Evolutionary conservation across 768 basidiomycete genomes (phyloP), one percentile per base, ranked within the genome.

Genomic region (Lactarius vividus): DNA sequence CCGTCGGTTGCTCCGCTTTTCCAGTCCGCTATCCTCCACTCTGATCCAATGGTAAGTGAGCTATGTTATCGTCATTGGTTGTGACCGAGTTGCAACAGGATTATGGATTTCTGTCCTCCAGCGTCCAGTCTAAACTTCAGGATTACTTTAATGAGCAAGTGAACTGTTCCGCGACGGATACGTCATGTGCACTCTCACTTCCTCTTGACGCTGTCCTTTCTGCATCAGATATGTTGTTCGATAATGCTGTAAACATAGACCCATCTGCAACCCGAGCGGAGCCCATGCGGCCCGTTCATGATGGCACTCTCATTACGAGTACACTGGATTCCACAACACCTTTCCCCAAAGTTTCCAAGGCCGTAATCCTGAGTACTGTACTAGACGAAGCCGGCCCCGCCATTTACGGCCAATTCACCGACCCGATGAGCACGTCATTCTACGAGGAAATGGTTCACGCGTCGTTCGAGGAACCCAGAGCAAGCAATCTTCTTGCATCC

Each of bases 11-110:
- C 84, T 26, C 79, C 83, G 1, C 79, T 94, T 58, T 96, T 96
- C 80, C 79, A 82, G 64, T 88, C 84, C 59, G 91, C 87, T 0
- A 92, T 94, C 64, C 73, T 95, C 23, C 92, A 96, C 61, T 94
- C 92, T 0, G 94, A 95, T 72, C 90, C 94, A 2, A 91, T 95
- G 85, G 91, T 89, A 71, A 64, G 82, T 72, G 26, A 0, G 57
- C 7, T 18, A 2, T 29, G 13, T 13, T 23, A 11, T 29, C 29
- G 8, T 37, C 49, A 37, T 46, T 23, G 40, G 18, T 56, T 23
- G 1, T 46, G 57, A 7, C 52, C 60, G 31, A 69, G 42, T 42
- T 39, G 64, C 37, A 18, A 4, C 66, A 92, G 91, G 82, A 88
- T 74, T 92, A 84, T 71, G 91, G 91, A 6, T 88, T 92, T 73